These are phyloP conservation scores for Phytophthora foliorum DNA, from an alignment of 352 stramenopile species.

Conservation along the genomic window DNA sequence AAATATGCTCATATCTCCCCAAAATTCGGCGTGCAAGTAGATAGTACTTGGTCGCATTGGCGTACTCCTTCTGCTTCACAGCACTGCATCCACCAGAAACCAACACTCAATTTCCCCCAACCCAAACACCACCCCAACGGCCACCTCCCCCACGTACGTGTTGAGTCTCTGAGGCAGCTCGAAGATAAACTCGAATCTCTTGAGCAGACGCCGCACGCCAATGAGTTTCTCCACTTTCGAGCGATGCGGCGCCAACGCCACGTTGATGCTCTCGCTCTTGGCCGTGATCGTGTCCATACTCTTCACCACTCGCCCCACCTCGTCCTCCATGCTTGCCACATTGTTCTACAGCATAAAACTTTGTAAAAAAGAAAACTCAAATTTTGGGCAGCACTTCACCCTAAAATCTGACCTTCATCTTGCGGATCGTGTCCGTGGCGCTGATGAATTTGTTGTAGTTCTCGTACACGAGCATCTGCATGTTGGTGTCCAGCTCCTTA, in stretches of 20 bases:
- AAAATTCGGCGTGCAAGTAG: slow-evolving; percentile 88
- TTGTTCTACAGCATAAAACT: slow-evolving; percentile 65
- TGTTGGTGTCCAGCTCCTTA: slow-evolving; percentile 97
- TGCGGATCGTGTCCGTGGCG: slow-evolving; percentile 98
- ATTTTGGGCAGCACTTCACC: slow-evolving; percentile 6
- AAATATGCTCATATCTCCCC: slow-evolving; percentile 89
- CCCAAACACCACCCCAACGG: neutral
- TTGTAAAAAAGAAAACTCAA: slow-evolving; percentile 11
- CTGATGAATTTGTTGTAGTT: slow-evolving; percentile 99
- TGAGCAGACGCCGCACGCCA: slow-evolving; percentile 95
- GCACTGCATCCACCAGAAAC: slow-evolving; percentile 41
- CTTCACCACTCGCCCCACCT: slow-evolving; percentile 86
- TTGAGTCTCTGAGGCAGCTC: slow-evolving; percentile 94
- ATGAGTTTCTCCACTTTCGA: slow-evolving; percentile 98
- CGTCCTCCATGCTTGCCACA: slow-evolving; percentile 92
- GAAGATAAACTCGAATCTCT: slow-evolving; percentile 98
- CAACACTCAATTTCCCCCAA: neutral
- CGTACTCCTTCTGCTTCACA: slow-evolving; percentile 90
- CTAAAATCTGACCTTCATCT: slow-evolving; percentile 83
- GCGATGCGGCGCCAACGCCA: slow-evolving; percentile 82
- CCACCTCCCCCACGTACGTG: slow-evolving; percentile 36
- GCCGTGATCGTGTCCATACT: slow-evolving; percentile 92
- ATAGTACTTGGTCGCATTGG: slow-evolving; percentile 91
- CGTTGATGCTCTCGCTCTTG: slow-evolving; percentile 91
- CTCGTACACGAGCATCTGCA: slow-evolving; percentile 99